A percentile compares a stretch with the other conserved stretches of the same genome.
These are phyloP conservation scores for Delitschia confertaspora DNA, from an alignment of 495 filamentous ascomycete genomes.

Conservation along the genomic window DNA sequence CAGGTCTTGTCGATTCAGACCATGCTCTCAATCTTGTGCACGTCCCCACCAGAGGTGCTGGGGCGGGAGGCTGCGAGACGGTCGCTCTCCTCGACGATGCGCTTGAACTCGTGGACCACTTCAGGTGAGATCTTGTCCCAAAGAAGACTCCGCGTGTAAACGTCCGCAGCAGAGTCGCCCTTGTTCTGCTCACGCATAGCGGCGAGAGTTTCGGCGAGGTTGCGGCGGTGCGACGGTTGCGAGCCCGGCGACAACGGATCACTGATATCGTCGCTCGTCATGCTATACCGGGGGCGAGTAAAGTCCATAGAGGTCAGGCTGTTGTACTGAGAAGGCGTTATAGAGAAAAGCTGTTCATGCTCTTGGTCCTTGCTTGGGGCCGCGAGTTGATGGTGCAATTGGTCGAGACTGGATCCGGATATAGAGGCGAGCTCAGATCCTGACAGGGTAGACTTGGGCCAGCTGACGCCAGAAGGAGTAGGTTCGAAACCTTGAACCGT, in stretches of 20 bases:
- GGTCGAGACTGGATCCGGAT: constrained; percentile 49
- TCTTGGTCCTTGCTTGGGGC: constrained; percentile 76
- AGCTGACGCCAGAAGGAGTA: constrained; percentile 35
- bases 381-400: constrained; percentile 63
- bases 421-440: constrained; percentile 45
- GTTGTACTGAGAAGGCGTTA: constrained; percentile 85
- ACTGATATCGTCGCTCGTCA: constrained; percentile 40
- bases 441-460: constrained; percentile 43
- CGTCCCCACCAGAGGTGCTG: constrained; percentile 15
- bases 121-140: constrained; percentile 91
- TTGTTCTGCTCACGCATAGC: constrained; percentile 63
- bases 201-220: constrained; percentile 75
- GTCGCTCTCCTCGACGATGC: constrained; percentile 55
- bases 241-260: constrained; percentile 18
- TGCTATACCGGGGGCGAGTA: constrained; percentile 45
- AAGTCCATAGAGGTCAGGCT: constrained; percentile 66
- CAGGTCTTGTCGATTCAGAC: constrained; percentile 5
- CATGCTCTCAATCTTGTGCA: constrained; percentile 17
- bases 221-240: constrained; percentile 42
- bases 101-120: constrained; percentile 84
- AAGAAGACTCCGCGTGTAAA: constrained; percentile 86
- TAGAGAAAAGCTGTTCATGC: constrained; percentile 77
- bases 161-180: constrained; percentile 59
- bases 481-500: constrained; percentile 34
- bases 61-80: constrained; percentile 16